Evolutionary conservation across 1,139 yeast species (phyloP).

Genomic region (Sugiyamaella paludigena): DNA sequence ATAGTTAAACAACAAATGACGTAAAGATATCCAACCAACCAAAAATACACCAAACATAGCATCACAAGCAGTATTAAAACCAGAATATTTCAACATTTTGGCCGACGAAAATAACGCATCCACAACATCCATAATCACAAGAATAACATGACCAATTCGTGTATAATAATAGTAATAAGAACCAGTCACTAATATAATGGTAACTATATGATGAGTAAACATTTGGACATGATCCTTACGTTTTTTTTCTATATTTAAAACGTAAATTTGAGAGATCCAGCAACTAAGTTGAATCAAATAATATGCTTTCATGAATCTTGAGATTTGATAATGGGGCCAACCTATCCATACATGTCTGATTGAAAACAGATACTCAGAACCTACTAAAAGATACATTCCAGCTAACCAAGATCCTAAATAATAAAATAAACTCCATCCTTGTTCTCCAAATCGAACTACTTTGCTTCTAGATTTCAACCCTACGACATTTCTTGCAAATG

Average conservation of each 20-base stretch:
- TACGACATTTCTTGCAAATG: constrained; percentile 49
- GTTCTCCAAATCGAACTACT: constrained; percentile 74
- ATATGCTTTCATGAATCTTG: constrained; percentile 56
- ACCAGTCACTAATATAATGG: constrained; percentile 64
- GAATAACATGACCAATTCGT: constrained; percentile 74
- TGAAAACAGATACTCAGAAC: constrained; percentile 60
- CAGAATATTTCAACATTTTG: constrained; percentile 73
- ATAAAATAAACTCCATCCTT: constrained; percentile 75
- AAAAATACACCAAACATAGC: constrained; percentile 65
- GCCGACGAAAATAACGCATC: constrained; percentile 73
- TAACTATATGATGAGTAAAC: constrained; percentile 85
- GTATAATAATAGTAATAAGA: constrained; percentile 72
- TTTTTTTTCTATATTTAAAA: constrained; percentile 69
- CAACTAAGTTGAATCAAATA: constrained; percentile 69
- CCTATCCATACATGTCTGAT: constrained; percentile 59
- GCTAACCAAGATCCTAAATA: constrained; percentile 53
- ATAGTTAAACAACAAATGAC: constrained; percentile 75
- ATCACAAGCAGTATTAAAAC: constrained; percentile 61
- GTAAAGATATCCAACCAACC: constrained; percentile 62
- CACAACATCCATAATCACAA: constrained; percentile 79
- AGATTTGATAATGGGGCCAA: constrained; percentile 67
- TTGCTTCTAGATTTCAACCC: constrained; percentile 52
- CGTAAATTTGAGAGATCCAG: constrained; percentile 81
- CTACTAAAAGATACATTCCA: constrained; percentile 58
- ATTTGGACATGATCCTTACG: constrained; percentile 84